phyloP scores from a whole-genome alignment of 768 basidiomycete genomes.

The Clitopilus hobsonii region DNA sequence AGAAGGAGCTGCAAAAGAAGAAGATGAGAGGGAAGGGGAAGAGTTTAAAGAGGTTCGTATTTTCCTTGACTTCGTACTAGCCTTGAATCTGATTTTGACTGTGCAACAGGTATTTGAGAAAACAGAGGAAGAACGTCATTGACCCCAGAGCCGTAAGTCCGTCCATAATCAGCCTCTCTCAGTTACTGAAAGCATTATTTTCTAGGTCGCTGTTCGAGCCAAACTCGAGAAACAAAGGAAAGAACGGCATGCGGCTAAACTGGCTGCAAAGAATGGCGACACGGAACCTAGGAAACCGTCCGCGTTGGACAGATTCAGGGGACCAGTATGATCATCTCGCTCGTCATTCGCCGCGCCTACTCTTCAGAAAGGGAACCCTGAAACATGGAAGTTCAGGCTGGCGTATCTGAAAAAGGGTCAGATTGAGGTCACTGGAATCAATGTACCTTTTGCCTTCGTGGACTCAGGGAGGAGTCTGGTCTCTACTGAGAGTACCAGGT shows the following conservation, averaged over 20 bases:
- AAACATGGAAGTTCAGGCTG: too few species aligned
- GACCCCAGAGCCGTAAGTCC: constrained; percentile 74
- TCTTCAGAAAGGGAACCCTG: too few species aligned
- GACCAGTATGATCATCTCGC: constrained; percentile 15
- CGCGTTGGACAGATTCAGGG: constrained; percentile 38
- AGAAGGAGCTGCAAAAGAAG: constrained; percentile 57
- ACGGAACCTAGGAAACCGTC: constrained; percentile 25
- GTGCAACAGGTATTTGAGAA: constrained; percentile 58
- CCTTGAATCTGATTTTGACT: neutral
- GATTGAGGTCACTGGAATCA: too few species aligned
- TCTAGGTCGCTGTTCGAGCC: constrained; percentile 57
- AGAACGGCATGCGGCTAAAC: constrained; percentile 31
- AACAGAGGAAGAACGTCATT: constrained; percentile 93
- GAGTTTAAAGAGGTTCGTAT: constrained; percentile 65
- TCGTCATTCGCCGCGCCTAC: too few species aligned
- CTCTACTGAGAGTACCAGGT: too few species aligned
- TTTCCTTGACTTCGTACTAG: neutral
- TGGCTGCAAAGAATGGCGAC: constrained; percentile 25
- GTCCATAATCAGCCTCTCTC: too few species aligned
- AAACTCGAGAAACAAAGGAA: constrained; percentile 59
- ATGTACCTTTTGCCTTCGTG: too few species aligned
- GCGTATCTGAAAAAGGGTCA: too few species aligned
- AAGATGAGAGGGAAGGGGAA: constrained; percentile 88
- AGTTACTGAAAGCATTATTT: too few species aligned
- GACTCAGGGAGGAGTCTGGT: too few species aligned